Evolutionary conservation across 2,329 filamentous ascomycete genomes (phyloP).

Genomic region (Penicillium sp.): DNA sequence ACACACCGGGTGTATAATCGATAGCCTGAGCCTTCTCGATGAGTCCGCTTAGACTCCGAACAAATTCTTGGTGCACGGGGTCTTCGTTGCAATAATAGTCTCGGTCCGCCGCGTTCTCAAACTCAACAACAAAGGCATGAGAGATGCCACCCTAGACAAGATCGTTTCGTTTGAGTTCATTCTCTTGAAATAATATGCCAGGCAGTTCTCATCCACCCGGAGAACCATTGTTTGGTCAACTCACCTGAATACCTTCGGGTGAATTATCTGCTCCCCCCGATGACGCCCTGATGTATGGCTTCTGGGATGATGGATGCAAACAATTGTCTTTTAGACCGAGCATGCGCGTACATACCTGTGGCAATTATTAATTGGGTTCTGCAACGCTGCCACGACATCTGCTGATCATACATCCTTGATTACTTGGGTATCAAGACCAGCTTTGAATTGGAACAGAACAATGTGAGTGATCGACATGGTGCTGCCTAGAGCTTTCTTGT

Average conservation of each 20-base stretch:
- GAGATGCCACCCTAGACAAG: conserved; percentile 61
- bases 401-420: conserved; percentile 58
- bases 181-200: background rate
- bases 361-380: background rate
- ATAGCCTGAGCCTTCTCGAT: conserved; percentile 42
- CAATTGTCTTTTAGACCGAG: conserved; percentile 62
- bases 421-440: conserved; percentile 51
- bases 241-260: conserved; percentile 63
- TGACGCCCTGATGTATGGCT: conserved; percentile 64
- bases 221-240: conserved; percentile 9
- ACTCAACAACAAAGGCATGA: conserved; percentile 72
- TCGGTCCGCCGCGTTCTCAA: conserved; percentile 65
- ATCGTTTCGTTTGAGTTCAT: background rate
- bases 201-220: background rate
- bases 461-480: conserved; percentile 70
- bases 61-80: conserved; percentile 65
- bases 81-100: conserved; percentile 71
- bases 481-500: background rate
- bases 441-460: conserved; percentile 69
- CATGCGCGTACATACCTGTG: conserved; percentile 61
- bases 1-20: conserved; percentile 37
- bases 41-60: conserved; percentile 45
- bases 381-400: background rate
- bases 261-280: conserved; percentile 67
- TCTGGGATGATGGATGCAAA: conserved; percentile 60